Evolutionary conservation across 345 rosid genomes (phyloP), one percentile per base, ranked within the genome.

Genomic region (Lumnitzera racemosa): DNA sequence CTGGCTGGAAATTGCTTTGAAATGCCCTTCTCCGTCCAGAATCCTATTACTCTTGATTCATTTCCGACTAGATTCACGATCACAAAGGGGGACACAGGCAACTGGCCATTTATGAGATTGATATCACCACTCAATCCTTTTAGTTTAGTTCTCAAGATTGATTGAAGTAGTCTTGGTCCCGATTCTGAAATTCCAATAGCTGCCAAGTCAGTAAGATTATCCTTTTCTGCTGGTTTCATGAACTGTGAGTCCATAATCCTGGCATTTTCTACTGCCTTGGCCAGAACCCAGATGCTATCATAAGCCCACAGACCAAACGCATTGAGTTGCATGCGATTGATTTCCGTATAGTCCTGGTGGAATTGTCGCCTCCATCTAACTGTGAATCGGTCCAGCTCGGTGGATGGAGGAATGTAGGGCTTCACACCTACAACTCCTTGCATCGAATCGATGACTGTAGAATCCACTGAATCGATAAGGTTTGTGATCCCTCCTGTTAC

Each of bases 291-390:
- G 43, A 7, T 36, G 43, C 43, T 36, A 9, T 36, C 43, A 36
- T 36, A 36, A 2, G 79, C 82, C 76, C 72, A 56, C 5, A 75
- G 51, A 24, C 77, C 80, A 49, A 49, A 72, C 4, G 62, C 46
- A 56, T 53, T 66, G 55, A 61, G 53, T 14, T 60, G 64, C 4
- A 51, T 24, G 49, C 53, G 64, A 15, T 52, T 17, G 5, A 24
- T 51, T 6, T 24, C 61, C 2, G 64, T 71, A 64, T 70, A 61
- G 10, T 70, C 59, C 24, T 31, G 61, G 11, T 10, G 53, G 52
- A 72, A 72, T 41, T 59, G 68, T 23, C 51, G 55, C 46, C 73
- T 73, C 78, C 77, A 79, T 41, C 76, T 62, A 53, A 14, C 51
- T 0, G 55, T 27, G 59, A 75, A 76, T 53, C 20, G 31, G 46